A percentile compares a stretch with the other conserved stretches of the same genome.
Evolutionary conservation across 2,329 filamentous ascomycete species (phyloP).

Genomic region (Metarhizium brunneum): DNA sequence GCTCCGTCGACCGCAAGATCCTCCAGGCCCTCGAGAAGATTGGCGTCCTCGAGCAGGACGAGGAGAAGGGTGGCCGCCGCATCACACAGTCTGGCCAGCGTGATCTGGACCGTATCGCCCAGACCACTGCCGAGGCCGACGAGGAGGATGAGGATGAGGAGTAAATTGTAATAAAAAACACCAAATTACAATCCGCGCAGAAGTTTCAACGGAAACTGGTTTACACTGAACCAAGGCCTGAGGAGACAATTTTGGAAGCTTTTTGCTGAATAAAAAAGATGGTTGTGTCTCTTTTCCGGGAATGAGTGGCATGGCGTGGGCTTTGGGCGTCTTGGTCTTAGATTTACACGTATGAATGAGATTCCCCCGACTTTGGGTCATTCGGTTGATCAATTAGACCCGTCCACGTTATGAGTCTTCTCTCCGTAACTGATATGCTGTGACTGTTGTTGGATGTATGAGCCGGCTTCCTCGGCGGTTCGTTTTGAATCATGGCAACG

Average conservation of each 20-base stretch:
- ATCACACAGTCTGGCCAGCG: conserved; percentile 98
- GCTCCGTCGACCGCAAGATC: conserved; percentile 94
- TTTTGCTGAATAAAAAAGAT: conserved; percentile 13
- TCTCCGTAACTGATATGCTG: not conserved
- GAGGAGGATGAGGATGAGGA: conserved; percentile 60
- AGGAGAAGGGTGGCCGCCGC: conserved; percentile 96
- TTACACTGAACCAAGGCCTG: not conserved
- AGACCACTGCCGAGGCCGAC: conserved; percentile 67
- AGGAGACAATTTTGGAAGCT: conserved; percentile 12
- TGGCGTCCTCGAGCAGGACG: conserved; percentile 91
- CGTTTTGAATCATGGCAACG: too few species aligned
- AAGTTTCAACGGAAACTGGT: not conserved
- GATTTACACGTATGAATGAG: conserved; percentile 31
- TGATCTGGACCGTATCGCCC: conserved; percentile 94
- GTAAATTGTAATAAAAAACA: conserved; percentile 32
- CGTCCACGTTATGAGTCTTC: conserved; percentile 11
- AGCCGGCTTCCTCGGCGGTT: not conserved
- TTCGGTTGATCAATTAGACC: conserved; percentile 26
- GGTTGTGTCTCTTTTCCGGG: conserved; percentile 10
- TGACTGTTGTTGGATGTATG: not conserved
- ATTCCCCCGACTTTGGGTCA: conserved; percentile 26
- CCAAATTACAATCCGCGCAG: too few species aligned
- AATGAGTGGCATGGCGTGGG: conserved; percentile 5
- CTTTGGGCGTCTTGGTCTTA: conserved; percentile 31
- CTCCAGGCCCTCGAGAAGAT: conserved; percentile 99